Percentiles rank a stretch among this genome's conserved stretches.
Conservation (phyloP, 371 early-diverging fungal species). For the Syncephalastrum sp. region DNA sequence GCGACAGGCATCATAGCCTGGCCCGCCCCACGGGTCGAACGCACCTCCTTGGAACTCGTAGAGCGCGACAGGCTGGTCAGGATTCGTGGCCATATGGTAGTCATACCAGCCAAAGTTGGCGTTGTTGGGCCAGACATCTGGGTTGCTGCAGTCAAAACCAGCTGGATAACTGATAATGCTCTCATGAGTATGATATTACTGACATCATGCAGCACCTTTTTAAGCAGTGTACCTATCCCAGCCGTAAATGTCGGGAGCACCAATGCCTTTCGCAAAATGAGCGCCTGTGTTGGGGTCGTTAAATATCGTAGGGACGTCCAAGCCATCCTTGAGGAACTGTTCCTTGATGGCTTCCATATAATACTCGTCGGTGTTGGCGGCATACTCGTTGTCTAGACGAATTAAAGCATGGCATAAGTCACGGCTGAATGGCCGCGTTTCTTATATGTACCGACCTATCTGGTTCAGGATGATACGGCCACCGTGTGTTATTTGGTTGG, state of each 20-base stretch:
- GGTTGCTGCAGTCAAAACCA: conserved; percentile 16
- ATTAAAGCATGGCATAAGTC: not conserved
- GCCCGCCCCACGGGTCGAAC: conserved; percentile 14
- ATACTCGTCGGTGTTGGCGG: conserved; percentile 7
- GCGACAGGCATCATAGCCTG: conserved; percentile 12
- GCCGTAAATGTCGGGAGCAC: conserved; percentile 10
- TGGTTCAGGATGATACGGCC: conserved; percentile 11
- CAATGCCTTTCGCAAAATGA: conserved; percentile 6
- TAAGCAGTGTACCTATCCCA: too few species aligned
- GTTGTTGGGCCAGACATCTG: conserved; percentile 13
- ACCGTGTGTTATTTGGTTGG: conserved; percentile 15
- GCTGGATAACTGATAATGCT: conserved; percentile 7
- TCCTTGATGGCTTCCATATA: conserved; percentile 11
- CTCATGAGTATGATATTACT: too few species aligned
- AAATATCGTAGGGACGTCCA: conserved; percentile 12
- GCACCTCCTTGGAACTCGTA: conserved; percentile 18
- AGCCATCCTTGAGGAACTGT: conserved; percentile 12
- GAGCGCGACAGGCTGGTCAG: conserved; percentile 10
- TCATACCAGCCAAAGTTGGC: conserved; percentile 3
- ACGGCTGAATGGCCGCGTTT: not conserved
- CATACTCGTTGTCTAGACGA: conserved; percentile 13
- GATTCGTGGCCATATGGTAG: conserved; percentile 7
- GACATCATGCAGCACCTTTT: too few species aligned
- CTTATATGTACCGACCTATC: conserved; percentile 1
- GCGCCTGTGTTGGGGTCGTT: conserved; percentile 5